phyloP scores from a whole-genome alignment of 1,284 basidiomycete genomes.

The Melampsora abietis-canadensis region DNA sequence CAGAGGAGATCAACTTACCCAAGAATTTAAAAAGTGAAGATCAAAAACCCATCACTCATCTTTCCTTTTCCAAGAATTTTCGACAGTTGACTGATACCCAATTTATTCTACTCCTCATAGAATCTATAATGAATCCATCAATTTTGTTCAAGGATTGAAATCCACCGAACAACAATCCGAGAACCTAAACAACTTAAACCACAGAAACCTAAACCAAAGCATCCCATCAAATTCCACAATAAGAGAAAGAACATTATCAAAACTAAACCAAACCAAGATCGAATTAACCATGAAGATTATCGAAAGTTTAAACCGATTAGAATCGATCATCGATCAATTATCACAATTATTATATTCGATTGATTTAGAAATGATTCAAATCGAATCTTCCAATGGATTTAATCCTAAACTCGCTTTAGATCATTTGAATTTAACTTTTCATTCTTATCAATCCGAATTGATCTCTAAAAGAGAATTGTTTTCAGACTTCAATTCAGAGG shows the following conservation, averaged over 20 bases:
- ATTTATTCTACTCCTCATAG: background rate
- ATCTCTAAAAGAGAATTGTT: conserved; percentile 31
- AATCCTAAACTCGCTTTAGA: conserved; percentile 23
- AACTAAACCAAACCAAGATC: conserved; percentile 13
- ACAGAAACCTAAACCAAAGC: background rate
- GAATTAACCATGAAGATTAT: conserved; percentile 12
- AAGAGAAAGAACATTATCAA: conserved; percentile 9
- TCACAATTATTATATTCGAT: conserved; percentile 27
- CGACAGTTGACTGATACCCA: background rate
- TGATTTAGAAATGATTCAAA: conserved; percentile 14
- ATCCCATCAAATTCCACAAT: no score
- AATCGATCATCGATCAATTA: conserved; percentile 17
- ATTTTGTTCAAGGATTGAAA: conserved; percentile 32
- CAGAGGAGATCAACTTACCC: conserved; percentile 34
- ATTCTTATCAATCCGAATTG: conserved; percentile 35
- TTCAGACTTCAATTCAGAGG: conserved; percentile 30
- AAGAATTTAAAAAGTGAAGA: conserved; percentile 35
- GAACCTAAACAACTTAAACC: conserved; percentile 20
- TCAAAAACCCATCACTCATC: no score
- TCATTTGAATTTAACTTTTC: conserved; percentile 28
- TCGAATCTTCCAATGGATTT: conserved; percentile 14
- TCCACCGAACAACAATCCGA: conserved; percentile 20
- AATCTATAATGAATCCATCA: conserved; percentile 36
- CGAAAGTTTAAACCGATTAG: conserved; percentile 12
- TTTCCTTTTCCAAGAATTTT: no score